Evolutionary conservation across 805 yeast species (phyloP), one percentile per base, ranked within the genome.

Genomic region (Wickerhamomyces pijperi): DNA sequence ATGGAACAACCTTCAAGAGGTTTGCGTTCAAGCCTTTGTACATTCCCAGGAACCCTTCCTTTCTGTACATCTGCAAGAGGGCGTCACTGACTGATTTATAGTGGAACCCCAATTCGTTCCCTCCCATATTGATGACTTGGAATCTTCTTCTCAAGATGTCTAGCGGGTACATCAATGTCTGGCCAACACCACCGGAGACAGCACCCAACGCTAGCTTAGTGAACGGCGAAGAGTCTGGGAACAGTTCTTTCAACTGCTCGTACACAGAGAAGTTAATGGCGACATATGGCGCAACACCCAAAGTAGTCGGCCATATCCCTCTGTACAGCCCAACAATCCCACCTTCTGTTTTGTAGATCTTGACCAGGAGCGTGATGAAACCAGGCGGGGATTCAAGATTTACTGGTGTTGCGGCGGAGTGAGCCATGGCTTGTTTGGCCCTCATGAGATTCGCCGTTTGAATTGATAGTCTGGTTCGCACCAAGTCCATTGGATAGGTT

Each of bases 281-380:
- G 25, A 86, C 96, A 54, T 88, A 92, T 1, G 97, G 97, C 1
- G 95, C 97, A 17, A 92, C 96, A 2, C 97, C 97, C 41, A 84
- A 61, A 2, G 88, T 76, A 0, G 97, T 90, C n/a, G 97, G 95
- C 44, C 79, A 65, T 12, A 88, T 66, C 3, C 98, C 98, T 38
- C 88, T 68, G 55, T 84, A 90, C 14, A 90, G 64, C 0, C 87
- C 94, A 2, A 54, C 44, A 8, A 85, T 19, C 0, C 96, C 95
- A 29, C 97, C 97, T 60, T 90, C 98, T 14, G 68, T 70, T 14
- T 49, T 51, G 59, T 82, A 84, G 17, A 87, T 85, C 15, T 67
- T 61, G 28, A 45, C 50, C 41, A 83, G 55, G 2, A 86, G 70
- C 11, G 64, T 60, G 58, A 69, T 57, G 50, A 87, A 79, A 0